Base-by-base conservation (phyloP, 2,329 filamentous ascomycete species). In the Fusarium chaquense region DNA sequence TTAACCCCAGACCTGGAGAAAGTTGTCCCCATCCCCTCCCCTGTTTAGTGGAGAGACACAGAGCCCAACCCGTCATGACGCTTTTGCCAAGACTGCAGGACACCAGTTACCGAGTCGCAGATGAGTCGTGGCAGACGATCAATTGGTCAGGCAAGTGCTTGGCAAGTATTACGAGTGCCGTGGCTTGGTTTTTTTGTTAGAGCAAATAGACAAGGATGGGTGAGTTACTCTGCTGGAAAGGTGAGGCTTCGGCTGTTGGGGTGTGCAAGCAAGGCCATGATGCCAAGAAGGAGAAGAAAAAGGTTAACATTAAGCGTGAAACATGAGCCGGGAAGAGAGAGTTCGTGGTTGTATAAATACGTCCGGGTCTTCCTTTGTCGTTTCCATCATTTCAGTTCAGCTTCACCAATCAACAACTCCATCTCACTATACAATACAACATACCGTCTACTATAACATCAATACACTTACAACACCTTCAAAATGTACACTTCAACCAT, bases 401-500 rank as follows among this genome's bases (percentile, higher is more conserved):
- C 15, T 35, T 41, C 53, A 67, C 20, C 26, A 33, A 28, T 16
- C 24, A 41, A 24, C 20, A 36, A 47, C 20, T 40, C 30, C 15
- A 24, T 20, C 26, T n/a, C 26, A 58, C 26, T 30, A 16, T 33
- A 50, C 20, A 61, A 45, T 11, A 33, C 16, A 45, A 11, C 10
- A 2, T 22, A 20, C 9, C 9, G 22, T 22, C 12, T 20, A 55
- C 16, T 12, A 51, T 6, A 13, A 9, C 18, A 51, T n/a, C 18
- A n/a, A n/a, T 33, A 24, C 35, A 26, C 26, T 22, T 8, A 45
- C 32, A 47, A 41, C 59, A 63, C 30, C 60, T 24, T 47, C 64
- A 66, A 38, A 38, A 78, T 79, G 78, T 74, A 77, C 67, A 64
- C 73, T 65, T 69, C 73, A 56, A 73, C 73, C 53, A 51, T 79